Base-by-base conservation (phyloP, 2,329 filamentous ascomycete genomes). In the Fusarium duplospermum region DNA sequence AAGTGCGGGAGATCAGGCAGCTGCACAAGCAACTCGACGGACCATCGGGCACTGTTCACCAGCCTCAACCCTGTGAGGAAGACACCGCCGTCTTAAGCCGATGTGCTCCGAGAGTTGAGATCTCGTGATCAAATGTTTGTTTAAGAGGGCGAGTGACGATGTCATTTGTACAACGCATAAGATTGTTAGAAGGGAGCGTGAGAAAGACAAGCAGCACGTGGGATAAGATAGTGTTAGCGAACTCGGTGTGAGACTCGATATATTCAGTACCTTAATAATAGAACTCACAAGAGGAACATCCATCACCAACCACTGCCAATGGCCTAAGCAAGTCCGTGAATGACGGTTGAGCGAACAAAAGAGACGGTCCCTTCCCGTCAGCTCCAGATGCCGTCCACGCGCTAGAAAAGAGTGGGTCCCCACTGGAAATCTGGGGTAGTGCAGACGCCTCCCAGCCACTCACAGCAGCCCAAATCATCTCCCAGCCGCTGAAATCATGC, bases 1-100 rank as follows among this genome's bases (percentile, higher is more conserved):
- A 72, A 71, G 50, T 77, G 71, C 68, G 71, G 66, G 13, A 67
- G 70, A 38, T 54, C 72, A 14, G 66, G 71, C 22, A 73, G 73
- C 18, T 81, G 80, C 72, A 61, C 63, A 24, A 73, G 77, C 61
- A 81, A 81, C 66, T 78, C 80, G 64, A 81, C 79, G n/a, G 75
- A 79, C 38, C 73, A 81, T 45, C 73, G 63, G 42, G 69, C 77
- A 4, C 67, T 69, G 22, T 83, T 82, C 72, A 78, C 76, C 58
- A 82, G 80, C 60, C 63, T 83, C 35, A 74, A 78, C 60, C 81
- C 81, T 5, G 74, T 77, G 31, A 72, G 59, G n/a, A 54, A 63
- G 22, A 50, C 67, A 16, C 73, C 73, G 40, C 64, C 67, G 24
- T 62, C 64, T 6, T 75, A 57, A 20, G 22, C 8, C 35, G 14